These are phyloP conservation scores for Seiridium cupressi DNA, from an alignment of 2,329 filamentous ascomycete species.

Conservation along the genomic window DNA sequence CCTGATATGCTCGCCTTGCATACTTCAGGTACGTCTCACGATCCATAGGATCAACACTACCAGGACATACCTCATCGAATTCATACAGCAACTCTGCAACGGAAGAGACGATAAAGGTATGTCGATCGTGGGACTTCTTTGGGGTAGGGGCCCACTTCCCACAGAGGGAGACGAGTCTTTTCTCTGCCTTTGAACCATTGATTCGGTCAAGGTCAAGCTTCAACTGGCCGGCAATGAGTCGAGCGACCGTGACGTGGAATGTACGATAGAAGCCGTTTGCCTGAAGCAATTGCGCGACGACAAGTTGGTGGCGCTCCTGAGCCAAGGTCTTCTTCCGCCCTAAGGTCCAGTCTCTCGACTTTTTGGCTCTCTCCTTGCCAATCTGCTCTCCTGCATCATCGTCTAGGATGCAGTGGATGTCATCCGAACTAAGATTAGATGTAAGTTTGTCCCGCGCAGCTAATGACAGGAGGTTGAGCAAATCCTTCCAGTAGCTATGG, in stretches of 20 bases:
- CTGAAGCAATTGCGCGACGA: constrained; percentile 36
- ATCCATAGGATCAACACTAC: constrained; percentile 23
- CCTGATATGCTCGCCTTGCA: constrained; percentile 52
- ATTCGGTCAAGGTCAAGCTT: constrained; percentile 42
- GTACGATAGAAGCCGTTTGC: constrained; percentile 45
- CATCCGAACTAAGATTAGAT: constrained; percentile 34
- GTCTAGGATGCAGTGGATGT: constrained; percentile 34
- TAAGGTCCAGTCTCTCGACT: constrained; percentile 9
- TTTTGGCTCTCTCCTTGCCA: constrained; percentile 9
- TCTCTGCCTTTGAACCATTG: constrained; percentile 34
- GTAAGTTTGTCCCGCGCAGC: constrained; percentile 46
- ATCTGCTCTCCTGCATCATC: constrained; percentile 23
- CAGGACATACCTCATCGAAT: constrained; percentile 26
- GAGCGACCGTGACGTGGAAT: constrained; percentile 50
- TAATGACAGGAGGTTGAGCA: constrained; percentile 55
- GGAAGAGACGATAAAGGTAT: constrained; percentile 54
- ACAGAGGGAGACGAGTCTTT: constrained; percentile 50
- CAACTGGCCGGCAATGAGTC: constrained; percentile 57
- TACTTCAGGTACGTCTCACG: constrained; percentile 52
- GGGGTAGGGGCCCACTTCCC: constrained; percentile 60
- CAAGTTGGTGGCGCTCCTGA: constrained; percentile 36
- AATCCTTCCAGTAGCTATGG: constrained; percentile 63
- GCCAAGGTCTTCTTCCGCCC: not conserved
- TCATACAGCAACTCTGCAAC: constrained; percentile 56
- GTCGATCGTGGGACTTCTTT: constrained; percentile 54